A percentile compares a stretch with the other conserved stretches of the same genome.
Evolutionary conservation across 2,329 filamentous ascomycete species (phyloP).

Genomic region (Sclerotinia spermophila): DNA sequence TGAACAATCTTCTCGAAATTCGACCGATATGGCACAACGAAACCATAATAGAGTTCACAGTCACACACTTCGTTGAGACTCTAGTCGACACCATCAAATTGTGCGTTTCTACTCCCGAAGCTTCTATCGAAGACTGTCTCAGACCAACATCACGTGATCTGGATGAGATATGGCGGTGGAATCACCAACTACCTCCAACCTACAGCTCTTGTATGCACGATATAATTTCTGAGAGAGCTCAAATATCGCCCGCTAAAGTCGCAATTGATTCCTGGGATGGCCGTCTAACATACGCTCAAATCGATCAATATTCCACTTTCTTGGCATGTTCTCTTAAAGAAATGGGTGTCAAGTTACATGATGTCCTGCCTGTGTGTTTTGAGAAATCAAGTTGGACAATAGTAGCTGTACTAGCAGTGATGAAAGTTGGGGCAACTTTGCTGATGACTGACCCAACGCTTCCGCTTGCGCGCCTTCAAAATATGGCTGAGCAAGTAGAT

Average conservation of each 20-base stretch:
- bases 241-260: constrained; percentile 23
- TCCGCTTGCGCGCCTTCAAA: constrained; percentile 29
- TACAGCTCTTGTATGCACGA: constrained; percentile 35
- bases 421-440: constrained; percentile 35
- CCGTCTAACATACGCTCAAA: constrained; percentile 27
- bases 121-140: constrained; percentile 37
- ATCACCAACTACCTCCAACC: constrained; percentile 43
- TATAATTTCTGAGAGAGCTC: constrained; percentile 23
- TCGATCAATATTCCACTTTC: constrained; percentile 27
- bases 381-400: constrained; percentile 35
- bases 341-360: constrained; percentile 21
- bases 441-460: constrained; percentile 36
- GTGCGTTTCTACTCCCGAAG: constrained; percentile 35
- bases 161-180: constrained; percentile 47
- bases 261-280: constrained; percentile 33
- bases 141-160: constrained; percentile 41
- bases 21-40: constrained; percentile 42
- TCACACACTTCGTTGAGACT: constrained; percentile 42
- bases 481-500: constrained; percentile 20
- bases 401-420: constrained; percentile 34
- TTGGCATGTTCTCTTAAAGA: constrained; percentile 27
- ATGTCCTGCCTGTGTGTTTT: constrained; percentile 33
- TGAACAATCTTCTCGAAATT: constrained; percentile 35
- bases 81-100: constrained; percentile 42
- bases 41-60: constrained; percentile 39